Percentiles rank a stretch among this genome's conserved stretches.
Conservation (phyloP, 768 basidiomycete genomes). For the Termitomyces eurrhizus region DNA sequence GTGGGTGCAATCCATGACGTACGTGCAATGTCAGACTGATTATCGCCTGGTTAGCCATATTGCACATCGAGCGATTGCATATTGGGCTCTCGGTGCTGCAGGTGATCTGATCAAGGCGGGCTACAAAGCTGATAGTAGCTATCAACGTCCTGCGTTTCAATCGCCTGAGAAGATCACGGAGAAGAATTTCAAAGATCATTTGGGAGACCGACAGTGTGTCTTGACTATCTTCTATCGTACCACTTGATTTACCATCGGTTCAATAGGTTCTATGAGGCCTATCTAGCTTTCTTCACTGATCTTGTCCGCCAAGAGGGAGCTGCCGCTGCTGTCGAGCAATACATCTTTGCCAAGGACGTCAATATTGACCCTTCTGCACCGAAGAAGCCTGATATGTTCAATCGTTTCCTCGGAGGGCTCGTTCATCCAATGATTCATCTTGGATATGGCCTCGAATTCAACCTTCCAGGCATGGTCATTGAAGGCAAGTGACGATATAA, state of each 20-base stretch:
- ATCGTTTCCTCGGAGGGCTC: slow-evolving; percentile 51
- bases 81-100: slow-evolving; percentile 27
- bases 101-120: slow-evolving; percentile 31
- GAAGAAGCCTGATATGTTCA: slow-evolving; percentile 38
- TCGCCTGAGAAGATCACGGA: slow-evolving; percentile 43
- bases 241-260: not conserved
- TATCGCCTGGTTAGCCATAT: slow-evolving; percentile 18
- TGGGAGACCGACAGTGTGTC: slow-evolving; percentile 53
- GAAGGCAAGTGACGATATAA: slow-evolving; percentile 43
- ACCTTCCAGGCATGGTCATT: slow-evolving; percentile 51
- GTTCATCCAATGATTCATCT: slow-evolving; percentile 66
- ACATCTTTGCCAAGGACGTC: slow-evolving; percentile 46
- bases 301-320: slow-evolving; percentile 36
- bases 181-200: slow-evolving; percentile 48
- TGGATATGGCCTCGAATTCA: slow-evolving; percentile 65
- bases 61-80: slow-evolving; percentile 25
- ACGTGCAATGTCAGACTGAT: not conserved
- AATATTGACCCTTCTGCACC: slow-evolving; percentile 34
- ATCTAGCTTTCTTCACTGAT: slow-evolving; percentile 47
- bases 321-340: slow-evolving; percentile 45
- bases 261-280: slow-evolving; percentile 49
- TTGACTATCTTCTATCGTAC: not conserved
- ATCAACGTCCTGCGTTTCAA: slow-evolving; percentile 32
- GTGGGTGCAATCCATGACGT: slow-evolving; percentile 26
- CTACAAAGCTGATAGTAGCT: slow-evolving; percentile 29